phyloP scores from a whole-genome alignment of 768 basidiomycete species.

The Serendipita sp. region DNA sequence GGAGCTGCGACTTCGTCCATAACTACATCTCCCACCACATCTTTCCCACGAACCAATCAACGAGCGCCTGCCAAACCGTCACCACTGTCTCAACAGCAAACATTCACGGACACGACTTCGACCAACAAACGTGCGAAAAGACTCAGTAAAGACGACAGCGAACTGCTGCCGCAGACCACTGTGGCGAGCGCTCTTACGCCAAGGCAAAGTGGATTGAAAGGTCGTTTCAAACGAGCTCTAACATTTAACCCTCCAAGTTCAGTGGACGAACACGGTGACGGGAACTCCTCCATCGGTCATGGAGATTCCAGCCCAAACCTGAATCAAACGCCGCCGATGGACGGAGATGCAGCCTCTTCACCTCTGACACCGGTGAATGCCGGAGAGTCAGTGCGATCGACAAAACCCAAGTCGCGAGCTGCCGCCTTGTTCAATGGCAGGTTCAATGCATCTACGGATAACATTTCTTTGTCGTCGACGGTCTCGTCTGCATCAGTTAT shows the following conservation, averaged over 20 bases:
- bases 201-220: constrained; percentile 59
- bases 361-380: constrained; percentile 17
- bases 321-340: background rate
- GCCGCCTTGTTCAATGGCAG: constrained; percentile 76
- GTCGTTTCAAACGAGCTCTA: constrained; percentile 56
- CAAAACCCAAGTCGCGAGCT: constrained; percentile 37
- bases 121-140: constrained; percentile 21
- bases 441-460: constrained; percentile 79
- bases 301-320: constrained; percentile 1
- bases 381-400: constrained; percentile 28
- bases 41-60: constrained; percentile 17
- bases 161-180: constrained; percentile 9
- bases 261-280: constrained; percentile 42
- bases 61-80: constrained; percentile 35
- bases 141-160: constrained; percentile 14
- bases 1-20: constrained; percentile 29
- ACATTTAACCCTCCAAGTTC: constrained; percentile 44
- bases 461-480: constrained; percentile 88
- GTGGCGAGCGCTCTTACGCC: constrained; percentile 20
- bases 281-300: constrained; percentile 10
- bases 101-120: constrained; percentile 23
- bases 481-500: constrained; percentile 92
- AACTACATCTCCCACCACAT: constrained; percentile 18
- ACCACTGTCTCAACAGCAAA: constrained; percentile 51
- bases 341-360: constrained; percentile 9